phyloP scores from a whole-genome alignment of 306 rosid species.

The Trifolium fragiferum region DNA sequence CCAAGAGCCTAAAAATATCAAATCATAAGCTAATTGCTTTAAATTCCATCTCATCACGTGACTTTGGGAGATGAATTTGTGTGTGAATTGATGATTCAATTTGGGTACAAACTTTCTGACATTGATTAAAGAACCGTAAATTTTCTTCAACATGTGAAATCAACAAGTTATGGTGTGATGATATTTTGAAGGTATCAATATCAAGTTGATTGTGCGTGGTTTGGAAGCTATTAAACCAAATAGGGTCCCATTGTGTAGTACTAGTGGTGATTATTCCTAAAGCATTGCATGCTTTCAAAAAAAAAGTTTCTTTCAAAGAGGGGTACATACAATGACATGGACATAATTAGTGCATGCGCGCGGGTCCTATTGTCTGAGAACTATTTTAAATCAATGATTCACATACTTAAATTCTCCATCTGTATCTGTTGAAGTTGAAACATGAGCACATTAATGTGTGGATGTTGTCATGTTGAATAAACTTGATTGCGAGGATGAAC shows the following conservation, averaged over 20 bases:
- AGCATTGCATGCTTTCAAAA: slow-evolving; percentile 6
- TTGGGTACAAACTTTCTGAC: not conserved
- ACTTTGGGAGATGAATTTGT: not conserved
- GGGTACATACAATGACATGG: too few species aligned
- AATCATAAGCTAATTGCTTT: not conserved
- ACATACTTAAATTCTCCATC: too few species aligned
- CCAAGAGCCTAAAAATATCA: too few species aligned
- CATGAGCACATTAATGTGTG: too few species aligned
- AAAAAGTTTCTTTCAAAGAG: too few species aligned
- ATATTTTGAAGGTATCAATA: slow-evolving; percentile 24
- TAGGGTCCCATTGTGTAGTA: slow-evolving; percentile 30
- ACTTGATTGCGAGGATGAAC: too few species aligned
- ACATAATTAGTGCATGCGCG: too few species aligned
- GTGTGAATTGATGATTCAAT: slow-evolving; percentile 8
- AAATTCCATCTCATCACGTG: not conserved
- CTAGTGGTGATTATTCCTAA: slow-evolving; percentile 17
- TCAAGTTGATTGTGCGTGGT: slow-evolving; percentile 30
- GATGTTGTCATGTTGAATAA: too few species aligned
- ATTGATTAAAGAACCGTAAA: slow-evolving; percentile 23
- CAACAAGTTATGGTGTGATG: slow-evolving; percentile 24
- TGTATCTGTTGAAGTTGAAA: too few species aligned
- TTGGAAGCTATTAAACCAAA: slow-evolving; percentile 35
- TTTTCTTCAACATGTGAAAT: slow-evolving; percentile 2
- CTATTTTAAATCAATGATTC: too few species aligned
- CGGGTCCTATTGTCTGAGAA: too few species aligned